Conservation (phyloP, 306 rosid species). For the Oemleria cerasiformis region DNA sequence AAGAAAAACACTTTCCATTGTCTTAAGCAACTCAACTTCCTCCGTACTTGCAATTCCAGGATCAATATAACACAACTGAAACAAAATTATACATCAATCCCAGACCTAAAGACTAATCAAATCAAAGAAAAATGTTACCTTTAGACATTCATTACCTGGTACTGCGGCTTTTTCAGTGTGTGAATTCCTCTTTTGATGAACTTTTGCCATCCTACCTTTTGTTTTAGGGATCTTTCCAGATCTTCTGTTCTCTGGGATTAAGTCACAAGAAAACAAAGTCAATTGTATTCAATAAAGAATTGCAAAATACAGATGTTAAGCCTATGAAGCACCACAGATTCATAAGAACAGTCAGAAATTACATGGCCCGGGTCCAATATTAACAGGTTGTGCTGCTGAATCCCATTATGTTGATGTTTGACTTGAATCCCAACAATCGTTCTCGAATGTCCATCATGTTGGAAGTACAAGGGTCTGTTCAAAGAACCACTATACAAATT, state of each 20-base stretch:
- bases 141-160: slow-evolving; percentile 52
- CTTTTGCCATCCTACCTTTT: slow-evolving; percentile 65
- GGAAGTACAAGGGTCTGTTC: slow-evolving; percentile 78
- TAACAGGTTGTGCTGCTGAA: slow-evolving; percentile 52
- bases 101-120: background rate
- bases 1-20: slow-evolving; percentile 60
- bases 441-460: slow-evolving; percentile 90
- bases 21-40: slow-evolving; percentile 64
- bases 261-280: slow-evolving; percentile 22
- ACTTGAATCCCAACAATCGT: slow-evolving; percentile 79
- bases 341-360: slow-evolving; percentile 26
- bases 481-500: slow-evolving; percentile 30
- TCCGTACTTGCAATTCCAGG: slow-evolving; percentile 58
- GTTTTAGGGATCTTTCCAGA: slow-evolving; percentile 54
- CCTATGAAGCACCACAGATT: background rate
- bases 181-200: slow-evolving; percentile 66
- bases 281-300: background rate
- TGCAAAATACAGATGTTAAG: background rate
- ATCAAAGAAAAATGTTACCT: slow-evolving; percentile 7
- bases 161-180: slow-evolving; percentile 69
- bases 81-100: slow-evolving; percentile 30
- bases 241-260: slow-evolving; percentile 50
- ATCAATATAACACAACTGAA: slow-evolving; percentile 80
- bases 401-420: slow-evolving; percentile 38
- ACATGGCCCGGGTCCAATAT: slow-evolving; percentile 80